phyloP scores from a whole-genome alignment of 2,329 filamentous ascomycete species.

The Colletotrichum musae region DNA sequence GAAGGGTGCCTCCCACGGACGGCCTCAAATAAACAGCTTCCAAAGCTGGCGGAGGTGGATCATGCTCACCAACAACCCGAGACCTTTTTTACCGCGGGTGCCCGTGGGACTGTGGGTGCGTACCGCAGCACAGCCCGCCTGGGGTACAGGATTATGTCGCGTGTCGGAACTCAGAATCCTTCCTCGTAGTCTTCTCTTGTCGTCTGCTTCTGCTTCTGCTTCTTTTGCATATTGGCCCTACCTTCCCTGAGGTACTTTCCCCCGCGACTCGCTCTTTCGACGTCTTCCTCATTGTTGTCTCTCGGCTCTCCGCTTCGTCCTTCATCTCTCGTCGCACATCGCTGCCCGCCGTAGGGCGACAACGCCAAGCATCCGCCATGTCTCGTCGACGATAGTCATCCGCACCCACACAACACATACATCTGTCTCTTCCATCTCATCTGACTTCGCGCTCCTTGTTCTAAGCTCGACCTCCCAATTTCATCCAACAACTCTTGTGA shows the following conservation, averaged over 20 bases:
- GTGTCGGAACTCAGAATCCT: not conserved
- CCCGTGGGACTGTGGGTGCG: conserved; percentile 15
- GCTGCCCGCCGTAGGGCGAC: not conserved
- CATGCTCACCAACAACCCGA: conserved; percentile 14
- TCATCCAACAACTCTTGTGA: too few relatives aligned
- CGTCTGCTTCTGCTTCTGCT: too few relatives aligned
- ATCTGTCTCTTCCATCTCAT: conserved; percentile 21
- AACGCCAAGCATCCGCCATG: conserved; percentile 34
- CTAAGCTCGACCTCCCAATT: conserved; percentile 6
- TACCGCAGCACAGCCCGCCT: conserved; percentile 11
- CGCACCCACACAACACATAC: conserved; percentile 17
- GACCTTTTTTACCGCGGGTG: conserved; percentile 34
- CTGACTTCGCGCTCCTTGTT: conserved; percentile 31
- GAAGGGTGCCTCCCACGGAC: conserved; percentile 21
- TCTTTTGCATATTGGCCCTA: not conserved
- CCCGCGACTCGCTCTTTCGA: not conserved
- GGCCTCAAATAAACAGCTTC: conserved; percentile 24
- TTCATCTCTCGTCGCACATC: not conserved
- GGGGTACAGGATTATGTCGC: conserved; percentile 14
- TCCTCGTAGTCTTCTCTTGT: not conserved
- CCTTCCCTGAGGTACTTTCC: not conserved
- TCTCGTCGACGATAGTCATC: conserved; percentile 39
- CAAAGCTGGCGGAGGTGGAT: conserved; percentile 25
- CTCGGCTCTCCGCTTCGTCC: not conserved
- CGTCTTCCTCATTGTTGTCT: not conserved